Evolutionary conservation across 1,139 yeast genomes (phyloP).

Genomic region (Saccharomyces hybrid): DNA sequence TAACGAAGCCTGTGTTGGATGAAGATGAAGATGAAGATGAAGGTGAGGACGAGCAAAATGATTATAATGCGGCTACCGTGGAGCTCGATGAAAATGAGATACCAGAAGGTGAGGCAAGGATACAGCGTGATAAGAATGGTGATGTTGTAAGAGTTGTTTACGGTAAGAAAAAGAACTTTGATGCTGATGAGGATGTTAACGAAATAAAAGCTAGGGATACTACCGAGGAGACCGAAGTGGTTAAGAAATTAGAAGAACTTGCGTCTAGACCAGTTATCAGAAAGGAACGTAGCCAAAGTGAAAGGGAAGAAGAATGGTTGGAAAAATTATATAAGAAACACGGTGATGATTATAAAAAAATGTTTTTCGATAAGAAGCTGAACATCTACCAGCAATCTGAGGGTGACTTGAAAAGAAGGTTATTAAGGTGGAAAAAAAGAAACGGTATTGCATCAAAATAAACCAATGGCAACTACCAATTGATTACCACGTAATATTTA

Average conservation of each 20-base stretch:
- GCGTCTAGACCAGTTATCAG: constrained; percentile 48
- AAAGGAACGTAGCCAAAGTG: constrained; percentile 56
- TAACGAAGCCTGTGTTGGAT: constrained; percentile 27
- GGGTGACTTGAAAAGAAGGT: constrained; percentile 71
- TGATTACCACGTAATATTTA: not conserved
- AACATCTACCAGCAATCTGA: constrained; percentile 77
- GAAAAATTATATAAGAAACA: constrained; percentile 57
- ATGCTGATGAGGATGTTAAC: constrained; percentile 25
- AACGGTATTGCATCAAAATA: constrained; percentile 27
- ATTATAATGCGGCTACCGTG: constrained; percentile 33
- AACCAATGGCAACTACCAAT: not conserved
- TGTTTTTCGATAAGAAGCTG: constrained; percentile 87
- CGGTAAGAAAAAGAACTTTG: constrained; percentile 43
- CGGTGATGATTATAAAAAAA: constrained; percentile 81
- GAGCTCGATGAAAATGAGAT: constrained; percentile 49
- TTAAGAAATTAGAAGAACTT: constrained; percentile 60
- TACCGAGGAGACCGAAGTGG: constrained; percentile 43
- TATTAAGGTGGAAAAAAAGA: constrained; percentile 57
- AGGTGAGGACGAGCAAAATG: constrained; percentile 31
- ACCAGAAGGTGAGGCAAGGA: constrained; percentile 77
- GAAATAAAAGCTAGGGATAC: constrained; percentile 30
- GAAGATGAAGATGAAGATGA: constrained; percentile 35
- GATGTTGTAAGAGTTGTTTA: constrained; percentile 63
- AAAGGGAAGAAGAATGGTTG: constrained; percentile 73
- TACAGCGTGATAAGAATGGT: constrained; percentile 67